A percentile compares a stretch with the other conserved stretches of the same genome.
Conservation (phyloP, 768 basidiomycete genomes). For the Ramaria rubella region DNA sequence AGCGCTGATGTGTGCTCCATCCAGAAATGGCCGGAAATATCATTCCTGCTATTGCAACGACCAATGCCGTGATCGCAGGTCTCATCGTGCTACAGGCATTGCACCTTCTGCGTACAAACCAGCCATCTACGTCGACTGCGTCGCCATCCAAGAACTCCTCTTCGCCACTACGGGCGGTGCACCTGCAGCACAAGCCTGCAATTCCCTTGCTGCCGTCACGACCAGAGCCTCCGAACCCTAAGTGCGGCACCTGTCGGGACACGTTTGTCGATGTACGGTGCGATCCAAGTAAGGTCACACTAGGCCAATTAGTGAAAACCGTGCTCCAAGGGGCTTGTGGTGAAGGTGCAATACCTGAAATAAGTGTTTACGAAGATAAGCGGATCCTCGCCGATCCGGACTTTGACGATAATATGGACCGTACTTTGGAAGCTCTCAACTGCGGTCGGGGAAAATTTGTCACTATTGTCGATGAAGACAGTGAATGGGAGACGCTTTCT, state of each 20-base stretch:
- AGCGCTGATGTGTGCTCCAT: background rate
- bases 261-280: slow-evolving; percentile 70
- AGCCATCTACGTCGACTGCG: slow-evolving; percentile 32
- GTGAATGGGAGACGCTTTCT: slow-evolving; percentile 61
- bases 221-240: slow-evolving; percentile 62
- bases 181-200: slow-evolving; percentile 68
- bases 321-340: slow-evolving; percentile 39
- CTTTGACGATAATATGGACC: slow-evolving; percentile 81
- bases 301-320: slow-evolving; percentile 67
- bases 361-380: slow-evolving; percentile 83
- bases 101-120: slow-evolving; percentile 53
- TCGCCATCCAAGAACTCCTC: slow-evolving; percentile 19
- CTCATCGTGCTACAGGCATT: slow-evolving; percentile 91
- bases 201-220: slow-evolving; percentile 70
- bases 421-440: slow-evolving; percentile 75
- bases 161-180: slow-evolving; percentile 61
- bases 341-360: slow-evolving; percentile 43
- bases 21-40: slow-evolving; percentile 99
- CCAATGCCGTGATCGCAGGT: slow-evolving; percentile 95
- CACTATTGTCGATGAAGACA: slow-evolving; percentile 85
- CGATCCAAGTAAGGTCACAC: slow-evolving; percentile 59
- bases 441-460: slow-evolving; percentile 82
- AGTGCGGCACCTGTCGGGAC: slow-evolving; percentile 83
- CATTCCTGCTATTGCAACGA: slow-evolving; percentile 98
- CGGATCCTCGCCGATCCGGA: slow-evolving; percentile 88